These are phyloP conservation scores for Populus simonii DNA, from an alignment of 345 rosid species.

Conservation along the genomic window DNA sequence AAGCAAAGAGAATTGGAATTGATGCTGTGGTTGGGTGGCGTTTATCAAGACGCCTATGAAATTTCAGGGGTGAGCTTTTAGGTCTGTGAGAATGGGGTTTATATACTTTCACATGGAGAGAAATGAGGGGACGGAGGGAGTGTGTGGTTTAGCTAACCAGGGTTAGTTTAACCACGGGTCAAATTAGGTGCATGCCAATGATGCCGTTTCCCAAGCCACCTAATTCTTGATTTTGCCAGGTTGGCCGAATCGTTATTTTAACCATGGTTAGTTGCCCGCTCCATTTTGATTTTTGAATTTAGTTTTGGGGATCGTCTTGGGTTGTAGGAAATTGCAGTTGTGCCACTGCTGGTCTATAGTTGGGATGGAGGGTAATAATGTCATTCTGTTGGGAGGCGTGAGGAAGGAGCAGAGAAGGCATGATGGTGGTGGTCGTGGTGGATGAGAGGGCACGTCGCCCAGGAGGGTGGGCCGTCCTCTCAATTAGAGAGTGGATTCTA, in stretches of 20 bases:
- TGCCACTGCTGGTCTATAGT: no score
- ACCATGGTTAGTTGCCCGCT: conserved; percentile 32
- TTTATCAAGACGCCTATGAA: conserved; percentile 54
- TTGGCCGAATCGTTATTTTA: neutral
- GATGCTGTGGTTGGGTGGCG: conserved; percentile 18
- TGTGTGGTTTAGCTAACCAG: neutral
- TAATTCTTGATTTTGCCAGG: neutral
- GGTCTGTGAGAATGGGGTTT: neutral
- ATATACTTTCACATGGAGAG: neutral
- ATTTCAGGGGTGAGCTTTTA: neutral
- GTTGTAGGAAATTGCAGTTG: neutral
- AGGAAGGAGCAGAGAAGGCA: neutral
- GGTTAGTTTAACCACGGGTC: conserved; percentile 18
- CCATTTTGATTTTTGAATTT: conserved; percentile 16
- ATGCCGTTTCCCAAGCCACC: no score
- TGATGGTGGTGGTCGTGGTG: neutral
- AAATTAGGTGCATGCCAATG: no score
- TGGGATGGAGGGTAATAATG: neutral
- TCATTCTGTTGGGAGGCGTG: neutral
- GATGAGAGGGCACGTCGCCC: no score
- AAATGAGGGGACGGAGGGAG: neutral
- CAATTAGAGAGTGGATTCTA: neutral
- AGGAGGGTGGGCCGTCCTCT: neutral
- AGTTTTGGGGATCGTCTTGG: neutral
- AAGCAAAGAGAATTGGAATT: no score